Conservation (phyloP, 177 flowering plant species). For the Vitis hybrid region DNA sequence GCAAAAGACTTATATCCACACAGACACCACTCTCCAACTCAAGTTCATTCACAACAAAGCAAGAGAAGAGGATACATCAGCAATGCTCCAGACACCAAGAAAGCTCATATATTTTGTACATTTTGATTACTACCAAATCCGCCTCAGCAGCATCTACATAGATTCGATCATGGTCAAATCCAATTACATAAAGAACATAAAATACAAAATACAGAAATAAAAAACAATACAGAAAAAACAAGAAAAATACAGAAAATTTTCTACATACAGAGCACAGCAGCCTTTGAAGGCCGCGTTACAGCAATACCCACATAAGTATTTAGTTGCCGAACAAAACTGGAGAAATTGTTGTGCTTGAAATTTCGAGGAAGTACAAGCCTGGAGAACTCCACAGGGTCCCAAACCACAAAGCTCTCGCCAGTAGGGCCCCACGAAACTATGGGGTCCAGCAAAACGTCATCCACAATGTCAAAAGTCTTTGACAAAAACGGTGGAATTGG, state of each 20-base stretch:
- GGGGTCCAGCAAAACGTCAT: constrained; percentile 53
- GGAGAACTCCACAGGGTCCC: constrained; percentile 79
- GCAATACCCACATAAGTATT: constrained; percentile 95
- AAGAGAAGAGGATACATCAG: constrained; percentile 8
- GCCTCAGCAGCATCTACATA: constrained; percentile 22
- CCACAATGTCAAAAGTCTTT: constrained; percentile 81
- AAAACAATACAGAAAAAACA: constrained; percentile 6
- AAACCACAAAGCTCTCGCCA: constrained; percentile 85
- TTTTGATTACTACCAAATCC: constrained; percentile 12
- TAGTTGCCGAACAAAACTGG: constrained; percentile 95
- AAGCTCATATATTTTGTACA: constrained; percentile 16
- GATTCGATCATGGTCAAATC: constrained; percentile 13
- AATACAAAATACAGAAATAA: constrained; percentile 3
- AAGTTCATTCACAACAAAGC: constrained; percentile 2
- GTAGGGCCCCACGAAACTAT: constrained; percentile 70
- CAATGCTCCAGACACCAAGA: constrained; percentile 8
- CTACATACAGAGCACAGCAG: constrained; percentile 37
- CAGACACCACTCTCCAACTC: not conserved
- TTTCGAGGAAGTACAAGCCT: constrained; percentile 67
- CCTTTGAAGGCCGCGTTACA: constrained; percentile 27
- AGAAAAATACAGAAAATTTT: constrained; percentile 6
- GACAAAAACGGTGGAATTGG: constrained; percentile 78
- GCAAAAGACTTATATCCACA: not conserved
- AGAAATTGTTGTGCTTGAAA: constrained; percentile 98
- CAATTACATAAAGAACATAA: constrained; percentile 14